Evolutionary conservation across 352 stramenopile species (phyloP).

Genomic region (Globisporangium parvum): DNA sequence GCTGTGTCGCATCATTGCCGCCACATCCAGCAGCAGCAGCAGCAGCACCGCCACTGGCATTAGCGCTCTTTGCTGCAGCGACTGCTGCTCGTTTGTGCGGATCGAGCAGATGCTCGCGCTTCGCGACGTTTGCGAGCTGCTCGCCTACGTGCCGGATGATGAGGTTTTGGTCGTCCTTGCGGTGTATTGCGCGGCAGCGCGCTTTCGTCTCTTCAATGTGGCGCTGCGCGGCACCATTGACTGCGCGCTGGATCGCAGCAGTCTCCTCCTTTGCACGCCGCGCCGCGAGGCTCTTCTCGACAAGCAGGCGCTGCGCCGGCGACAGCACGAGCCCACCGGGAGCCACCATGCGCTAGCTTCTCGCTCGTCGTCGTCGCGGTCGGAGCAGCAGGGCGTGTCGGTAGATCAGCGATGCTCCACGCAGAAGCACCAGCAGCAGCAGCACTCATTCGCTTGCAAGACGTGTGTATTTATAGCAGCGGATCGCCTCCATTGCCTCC

Average conservation of each 20-base stretch:
- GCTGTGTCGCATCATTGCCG: no score
- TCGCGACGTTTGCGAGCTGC: conserved; percentile 43
- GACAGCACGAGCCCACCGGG: conserved; percentile 31
- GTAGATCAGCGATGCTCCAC: no score
- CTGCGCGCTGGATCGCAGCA: conserved; percentile 27
- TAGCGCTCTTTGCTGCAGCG: background rate
- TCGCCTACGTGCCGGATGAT: conserved; percentile 62
- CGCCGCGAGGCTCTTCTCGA: conserved; percentile 43
- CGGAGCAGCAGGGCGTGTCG: no score
- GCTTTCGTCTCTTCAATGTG: conserved; percentile 31
- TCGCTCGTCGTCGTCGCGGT: background rate
- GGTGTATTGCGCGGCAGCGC: conserved; percentile 13
- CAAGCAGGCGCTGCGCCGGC: conserved; percentile 40
- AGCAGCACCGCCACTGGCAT: no score
- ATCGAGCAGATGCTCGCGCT: conserved; percentile 4
- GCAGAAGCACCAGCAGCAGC: no score
- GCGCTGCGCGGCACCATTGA: conserved; percentile 19
- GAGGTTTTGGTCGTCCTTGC: conserved; percentile 27
- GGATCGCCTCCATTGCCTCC: no score
- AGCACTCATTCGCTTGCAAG: no score
- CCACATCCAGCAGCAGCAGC: no score
- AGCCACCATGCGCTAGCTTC: conserved; percentile 10
- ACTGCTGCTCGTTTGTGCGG: conserved; percentile 6
- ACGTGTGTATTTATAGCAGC: no score
- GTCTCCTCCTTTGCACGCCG: conserved; percentile 33